Evolutionary conservation across 2,329 filamentous ascomycete species (phyloP), one percentile per base, ranked within the genome.

Genomic region (Ceratocystis diversiconidia): DNA sequence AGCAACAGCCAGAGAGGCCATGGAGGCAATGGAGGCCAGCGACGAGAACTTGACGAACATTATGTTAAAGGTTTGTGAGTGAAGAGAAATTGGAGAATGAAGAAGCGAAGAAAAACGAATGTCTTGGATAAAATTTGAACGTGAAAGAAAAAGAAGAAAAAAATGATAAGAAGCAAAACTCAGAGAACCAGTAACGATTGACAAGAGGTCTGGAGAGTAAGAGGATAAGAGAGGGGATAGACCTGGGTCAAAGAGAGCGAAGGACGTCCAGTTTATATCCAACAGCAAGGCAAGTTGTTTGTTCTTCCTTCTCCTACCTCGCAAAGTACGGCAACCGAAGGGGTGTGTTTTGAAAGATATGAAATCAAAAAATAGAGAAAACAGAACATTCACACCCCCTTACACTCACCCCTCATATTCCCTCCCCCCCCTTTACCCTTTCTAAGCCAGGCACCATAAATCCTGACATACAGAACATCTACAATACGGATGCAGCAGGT

Each of bases 1-100:
- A 65, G 80, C 82, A 68, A 78, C 75, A 66, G 77, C 81, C 69
- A 82, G 69, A 46, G 78, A 76, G 69, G 80, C 77, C 69, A 80
- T 78, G 15, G 84, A 74, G 65, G 77, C 75, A 67, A 81, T 67
- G 64, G 78, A 62, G 74, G 77, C 75, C 67, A 81, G 67, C 64
- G 78, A 62, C 74, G 77, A 73, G 69, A 81, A 71, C 76, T 80
- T 79, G 72, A 68, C 67, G 64, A 66, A 65, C 70, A 71, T 71
- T 17, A 19, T 57, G 19, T 30, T 32, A 30, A 50, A 50, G 15
- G 62, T n/a, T 48, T 62, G 41, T 46, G 28, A 46, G 52, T 36
- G 43, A 46, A 28, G 63, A 60, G 15, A 48, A 60, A 48, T 41
- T 6, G 30, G 48, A 50, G 44, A 46, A 64, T 7, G 17, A 65